Evolutionary conservation across 805 yeast species (phyloP), one percentile per base, ranked within the genome.

Genomic region (Candida quercuum): DNA sequence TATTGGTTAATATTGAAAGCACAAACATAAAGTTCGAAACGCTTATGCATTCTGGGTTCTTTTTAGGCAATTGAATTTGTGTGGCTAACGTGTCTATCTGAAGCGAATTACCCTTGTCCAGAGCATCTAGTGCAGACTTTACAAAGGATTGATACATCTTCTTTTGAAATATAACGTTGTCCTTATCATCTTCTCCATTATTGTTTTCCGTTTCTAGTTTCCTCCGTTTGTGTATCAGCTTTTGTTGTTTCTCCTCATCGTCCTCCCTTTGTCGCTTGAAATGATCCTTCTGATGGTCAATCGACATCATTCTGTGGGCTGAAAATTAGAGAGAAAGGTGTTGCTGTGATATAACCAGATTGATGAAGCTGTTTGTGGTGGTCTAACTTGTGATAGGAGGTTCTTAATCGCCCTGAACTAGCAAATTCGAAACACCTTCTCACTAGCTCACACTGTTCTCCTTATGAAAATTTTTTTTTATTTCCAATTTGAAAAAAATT

Each of bases 61-160:
- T 53, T 3, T 57, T 46, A 9, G 86, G 82, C 15, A 77, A 58
- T 5, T 66, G 60, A 22, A 86, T 63, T 52, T 82, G 81, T 24
- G 74, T 63, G 1, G 88, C 71, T 25, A 86, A 60, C 3, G 74
- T 61, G 43, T 78, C 78, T 24, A 86, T 59, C 39, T 76, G 81
- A 1, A 70, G 54, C 18, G 72, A 46, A 54, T 81, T 85, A 23
- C 66, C 64, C 61, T 71, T 73, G 39, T 81, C 88, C 51, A 84
- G 64, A 37, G 81, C 73, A 34, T 78, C 84, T 45, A 86, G 61
- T 22, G 91, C 93, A 37, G 85, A 71, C 46, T 71, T 71, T 25
- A 84, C 76, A 51, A 72, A 72, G 29, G 72, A 55, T 26, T 52
- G 44, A 47, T 62, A 66, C 58, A 66, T 54, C 32, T 60, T 60